These are phyloP conservation scores for Amanita phalloides DNA, from an alignment of 768 basidiomycete genomes.

Conservation along the genomic window DNA sequence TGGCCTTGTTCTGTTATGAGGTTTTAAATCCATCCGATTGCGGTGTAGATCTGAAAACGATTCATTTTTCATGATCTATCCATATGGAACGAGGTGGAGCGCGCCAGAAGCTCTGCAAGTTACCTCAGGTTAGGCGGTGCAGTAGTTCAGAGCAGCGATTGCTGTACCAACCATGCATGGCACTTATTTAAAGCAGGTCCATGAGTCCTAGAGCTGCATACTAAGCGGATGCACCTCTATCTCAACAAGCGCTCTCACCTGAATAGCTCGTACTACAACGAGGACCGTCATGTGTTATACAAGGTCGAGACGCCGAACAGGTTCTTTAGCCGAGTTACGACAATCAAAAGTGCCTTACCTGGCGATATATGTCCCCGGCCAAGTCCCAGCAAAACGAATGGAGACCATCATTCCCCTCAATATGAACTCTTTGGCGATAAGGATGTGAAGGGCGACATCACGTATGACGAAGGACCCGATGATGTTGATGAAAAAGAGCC, in stretches of 20 bases:
- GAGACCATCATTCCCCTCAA: not conserved
- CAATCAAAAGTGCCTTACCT: constrained; percentile 9
- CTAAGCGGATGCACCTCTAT: constrained; percentile 12
- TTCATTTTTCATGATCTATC: no score
- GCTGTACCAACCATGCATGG: no score
- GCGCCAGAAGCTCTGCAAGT: no score
- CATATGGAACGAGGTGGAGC: no score
- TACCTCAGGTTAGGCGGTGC: no score
- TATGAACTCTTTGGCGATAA: not conserved
- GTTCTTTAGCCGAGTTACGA: constrained; percentile 4
- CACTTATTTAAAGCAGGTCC: no score
- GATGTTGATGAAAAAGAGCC: not conserved
- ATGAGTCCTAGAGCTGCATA: not conserved
- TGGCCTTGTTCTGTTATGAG: no score
- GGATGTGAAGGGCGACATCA: not conserved
- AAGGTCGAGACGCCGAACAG: constrained; percentile 9
- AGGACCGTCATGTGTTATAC: constrained; percentile 13
- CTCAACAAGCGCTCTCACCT: constrained; percentile 13
- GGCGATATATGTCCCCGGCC: not conserved
- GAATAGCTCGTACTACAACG: constrained; percentile 11
- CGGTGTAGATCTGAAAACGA: no score
- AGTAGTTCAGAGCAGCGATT: no score
- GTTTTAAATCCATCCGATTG: no score
- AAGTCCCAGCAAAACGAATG: not conserved
- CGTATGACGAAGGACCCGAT: not conserved